Evolutionary conservation across 1,139 yeast species (phyloP).

Genomic region (Kodamaea ohmeri): DNA sequence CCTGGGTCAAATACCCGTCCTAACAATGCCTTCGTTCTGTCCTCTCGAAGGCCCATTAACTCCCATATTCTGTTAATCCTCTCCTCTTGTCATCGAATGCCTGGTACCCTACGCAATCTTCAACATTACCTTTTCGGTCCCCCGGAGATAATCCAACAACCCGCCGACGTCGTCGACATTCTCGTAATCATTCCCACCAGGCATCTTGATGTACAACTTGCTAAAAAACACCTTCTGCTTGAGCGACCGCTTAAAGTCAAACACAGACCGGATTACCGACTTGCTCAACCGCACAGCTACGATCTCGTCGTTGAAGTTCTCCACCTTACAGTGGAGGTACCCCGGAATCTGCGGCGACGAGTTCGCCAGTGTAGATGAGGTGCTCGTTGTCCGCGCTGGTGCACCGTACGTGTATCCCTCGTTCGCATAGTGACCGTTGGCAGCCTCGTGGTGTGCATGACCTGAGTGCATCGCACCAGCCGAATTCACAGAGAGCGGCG

Average conservation of each 20-base stretch:
- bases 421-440: no score
- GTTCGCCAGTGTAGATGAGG: slow-evolving; percentile 7
- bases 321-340: slow-evolving; percentile 29
- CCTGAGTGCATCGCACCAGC: no score
- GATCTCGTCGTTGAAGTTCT: slow-evolving; percentile 28
- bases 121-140: slow-evolving; percentile 22
- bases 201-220: slow-evolving; percentile 29
- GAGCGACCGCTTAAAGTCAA: slow-evolving; percentile 29
- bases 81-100: not conserved
- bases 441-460: no score
- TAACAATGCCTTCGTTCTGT: no score
- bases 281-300: slow-evolving; percentile 30
- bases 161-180: slow-evolving; percentile 29
- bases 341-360: slow-evolving; percentile 7
- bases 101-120: slow-evolving; percentile 14
- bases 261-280: slow-evolving; percentile 23
- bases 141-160: slow-evolving; percentile 22
- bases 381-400: no score
- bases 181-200: slow-evolving; percentile 24
- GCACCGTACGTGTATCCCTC: no score
- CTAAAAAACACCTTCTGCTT: slow-evolving; percentile 27
- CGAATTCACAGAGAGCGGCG: slow-evolving; percentile 8
- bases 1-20: no score
- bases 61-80: not conserved
- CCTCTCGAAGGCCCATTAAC: no score